phyloP scores from a whole-genome alignment of 495 filamentous ascomycete species.

The Neurospora cerealis region DNA sequence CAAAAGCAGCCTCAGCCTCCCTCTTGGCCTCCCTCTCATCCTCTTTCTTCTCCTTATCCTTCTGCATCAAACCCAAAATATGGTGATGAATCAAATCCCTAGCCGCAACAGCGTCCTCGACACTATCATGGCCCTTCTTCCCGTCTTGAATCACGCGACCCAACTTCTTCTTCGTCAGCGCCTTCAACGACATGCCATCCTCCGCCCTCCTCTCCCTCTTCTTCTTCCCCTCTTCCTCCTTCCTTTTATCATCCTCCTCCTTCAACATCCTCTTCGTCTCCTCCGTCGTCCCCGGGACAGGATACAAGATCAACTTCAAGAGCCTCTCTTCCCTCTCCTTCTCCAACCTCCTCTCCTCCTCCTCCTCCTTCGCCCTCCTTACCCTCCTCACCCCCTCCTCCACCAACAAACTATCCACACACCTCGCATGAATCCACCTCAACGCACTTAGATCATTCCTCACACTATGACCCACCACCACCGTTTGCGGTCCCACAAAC shows the following conservation, averaged over 20 bases:
- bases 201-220: slow-evolving; percentile 1
- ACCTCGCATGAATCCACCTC: slow-evolving; percentile 4
- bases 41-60: neutral
- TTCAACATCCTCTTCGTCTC: neutral
- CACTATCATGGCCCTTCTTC: slow-evolving; percentile 22
- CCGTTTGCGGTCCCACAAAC: slow-evolving; percentile 26
- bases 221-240: neutral
- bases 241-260: neutral
- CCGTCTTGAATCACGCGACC: slow-evolving; percentile 22
- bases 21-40: neutral
- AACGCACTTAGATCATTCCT: slow-evolving; percentile 18
- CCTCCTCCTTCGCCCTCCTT: neutral
- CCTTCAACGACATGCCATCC: slow-evolving; percentile 20
- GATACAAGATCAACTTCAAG: no score
- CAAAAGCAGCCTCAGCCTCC: neutral
- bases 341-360: neutral
- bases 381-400: neutral
- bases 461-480: slow-evolving; percentile 25
- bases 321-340: neutral
- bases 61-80: neutral
- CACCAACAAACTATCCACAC: slow-evolving; percentile 1
- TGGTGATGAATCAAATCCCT: slow-evolving; percentile 24
- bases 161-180: slow-evolving; percentile 17
- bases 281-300: no score
- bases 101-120: slow-evolving; percentile 32